phyloP scores from a whole-genome alignment of 2,329 filamentous ascomycete genomes.

The Colletotrichum nymphaeae region DNA sequence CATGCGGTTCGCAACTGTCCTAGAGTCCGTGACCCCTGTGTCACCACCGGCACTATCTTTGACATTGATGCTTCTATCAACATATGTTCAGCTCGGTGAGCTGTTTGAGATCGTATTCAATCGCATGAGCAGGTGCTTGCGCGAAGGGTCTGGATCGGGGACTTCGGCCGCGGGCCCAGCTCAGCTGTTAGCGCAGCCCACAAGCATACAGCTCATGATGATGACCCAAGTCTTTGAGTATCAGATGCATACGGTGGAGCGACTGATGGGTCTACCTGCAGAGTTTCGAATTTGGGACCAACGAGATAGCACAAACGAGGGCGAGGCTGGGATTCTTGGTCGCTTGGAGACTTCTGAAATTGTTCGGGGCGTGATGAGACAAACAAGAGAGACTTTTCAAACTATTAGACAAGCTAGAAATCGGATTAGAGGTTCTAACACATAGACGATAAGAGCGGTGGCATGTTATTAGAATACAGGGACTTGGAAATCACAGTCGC shows the following conservation, averaged over 20 bases:
- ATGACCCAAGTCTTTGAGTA: slow-evolving; percentile 1
- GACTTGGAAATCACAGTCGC: not conserved
- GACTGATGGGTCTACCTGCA: not conserved
- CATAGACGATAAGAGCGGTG: not conserved
- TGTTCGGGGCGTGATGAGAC: not conserved
- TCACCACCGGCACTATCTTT: not conserved
- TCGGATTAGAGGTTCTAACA: not conserved
- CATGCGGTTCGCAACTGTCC: not conserved
- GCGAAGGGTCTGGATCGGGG: not conserved
- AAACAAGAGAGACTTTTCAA: not conserved
- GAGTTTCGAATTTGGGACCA: not conserved
- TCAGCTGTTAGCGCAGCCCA: not conserved
- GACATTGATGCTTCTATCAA: not conserved
- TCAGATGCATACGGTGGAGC: not conserved
- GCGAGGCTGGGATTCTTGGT: not conserved
- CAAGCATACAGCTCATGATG: slow-evolving; percentile 3
- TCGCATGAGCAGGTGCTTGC: not conserved
- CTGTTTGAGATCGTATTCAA: not conserved
- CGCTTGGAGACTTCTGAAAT: not conserved
- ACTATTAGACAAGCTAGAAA: not conserved
- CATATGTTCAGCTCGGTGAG: not conserved
- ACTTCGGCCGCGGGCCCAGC: not conserved
- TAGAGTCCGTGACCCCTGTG: not conserved
- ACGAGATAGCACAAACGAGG: not conserved
- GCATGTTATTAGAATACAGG: not conserved